phyloP scores from a whole-genome alignment of 371 early-diverging fungal species.

The Mucor saturninus region DNA sequence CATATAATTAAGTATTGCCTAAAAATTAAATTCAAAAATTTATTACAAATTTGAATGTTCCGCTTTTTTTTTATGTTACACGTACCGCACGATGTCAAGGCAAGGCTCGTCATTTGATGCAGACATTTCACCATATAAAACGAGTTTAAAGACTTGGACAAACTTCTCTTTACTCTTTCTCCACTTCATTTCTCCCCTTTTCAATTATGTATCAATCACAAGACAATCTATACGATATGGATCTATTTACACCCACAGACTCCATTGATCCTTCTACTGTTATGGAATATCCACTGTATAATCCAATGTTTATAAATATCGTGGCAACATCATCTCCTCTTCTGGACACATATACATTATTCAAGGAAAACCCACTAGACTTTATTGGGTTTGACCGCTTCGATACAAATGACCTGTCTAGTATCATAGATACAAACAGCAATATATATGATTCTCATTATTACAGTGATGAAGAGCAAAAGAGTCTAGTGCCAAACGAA shows the following conservation, averaged over 20 bases:
- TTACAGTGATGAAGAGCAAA: background rate
- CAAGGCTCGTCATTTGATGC: conserved; percentile 47
- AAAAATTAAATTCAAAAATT: background rate
- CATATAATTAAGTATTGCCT: conserved; percentile 15
- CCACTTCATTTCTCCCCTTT: conserved; percentile 15
- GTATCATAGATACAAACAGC: background rate
- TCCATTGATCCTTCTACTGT: conserved; percentile 5
- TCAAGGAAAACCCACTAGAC: conserved; percentile 16
- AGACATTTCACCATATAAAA: conserved; percentile 34
- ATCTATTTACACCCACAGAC: background rate
- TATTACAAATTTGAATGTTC: conserved; percentile 18
- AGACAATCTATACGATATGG: background rate
- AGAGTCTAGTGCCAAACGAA: conserved; percentile 6
- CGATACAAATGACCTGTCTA: background rate
- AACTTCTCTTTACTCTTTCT: conserved; percentile 9
- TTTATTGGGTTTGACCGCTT: too few species aligned
- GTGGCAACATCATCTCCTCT: background rate
- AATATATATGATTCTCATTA: conserved; percentile 7
- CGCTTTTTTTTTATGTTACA: conserved; percentile 24
- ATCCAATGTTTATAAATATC: background rate
- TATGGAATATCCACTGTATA: conserved; percentile 1
- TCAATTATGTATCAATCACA: background rate
- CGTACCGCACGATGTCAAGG: conserved; percentile 45
- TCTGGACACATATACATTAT: conserved; percentile 26
- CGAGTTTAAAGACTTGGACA: conserved; percentile 2